phyloP scores from a whole-genome alignment of 2,329 filamentous ascomycete genomes.

The Epichloe aotearoae region DNA sequence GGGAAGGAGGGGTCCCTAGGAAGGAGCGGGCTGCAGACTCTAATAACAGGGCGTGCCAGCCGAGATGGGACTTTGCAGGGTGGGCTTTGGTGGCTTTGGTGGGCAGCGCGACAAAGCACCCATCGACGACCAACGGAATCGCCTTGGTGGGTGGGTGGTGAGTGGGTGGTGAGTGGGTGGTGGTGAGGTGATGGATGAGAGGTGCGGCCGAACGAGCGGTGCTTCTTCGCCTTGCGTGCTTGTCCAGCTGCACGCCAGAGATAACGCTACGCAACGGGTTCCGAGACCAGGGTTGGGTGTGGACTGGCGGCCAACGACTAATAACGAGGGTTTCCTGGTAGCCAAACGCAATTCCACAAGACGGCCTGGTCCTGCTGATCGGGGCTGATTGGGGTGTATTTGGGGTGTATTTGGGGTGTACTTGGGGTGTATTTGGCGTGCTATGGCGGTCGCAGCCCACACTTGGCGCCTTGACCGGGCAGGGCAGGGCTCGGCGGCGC shows the following conservation, averaged over 20 bases:
- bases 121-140: no score
- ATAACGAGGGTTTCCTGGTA: background rate
- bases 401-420: constrained; percentile 2
- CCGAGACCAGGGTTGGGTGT: background rate
- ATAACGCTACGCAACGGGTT: background rate
- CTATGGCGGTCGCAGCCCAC: background rate
- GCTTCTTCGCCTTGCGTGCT: background rate
- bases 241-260: background rate
- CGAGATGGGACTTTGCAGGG: background rate
- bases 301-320: background rate
- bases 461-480: background rate
- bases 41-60: background rate
- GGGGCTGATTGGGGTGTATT: constrained; percentile 5
- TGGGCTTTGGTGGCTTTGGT: no score
- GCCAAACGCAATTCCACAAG: constrained; percentile 4
- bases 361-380: constrained; percentile 5
- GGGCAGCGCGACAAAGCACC: no score
- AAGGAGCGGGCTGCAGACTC: constrained; percentile 1
- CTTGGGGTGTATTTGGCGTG: constrained; percentile 2
- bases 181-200: no score
- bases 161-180: no score
- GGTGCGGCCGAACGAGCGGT: no score
- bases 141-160: no score
- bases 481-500: background rate
- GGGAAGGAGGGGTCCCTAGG: constrained; percentile 4